These are phyloP conservation scores for Cantharellus cinnabarinus DNA, from an alignment of 768 basidiomycete genomes.

Conservation along the genomic window DNA sequence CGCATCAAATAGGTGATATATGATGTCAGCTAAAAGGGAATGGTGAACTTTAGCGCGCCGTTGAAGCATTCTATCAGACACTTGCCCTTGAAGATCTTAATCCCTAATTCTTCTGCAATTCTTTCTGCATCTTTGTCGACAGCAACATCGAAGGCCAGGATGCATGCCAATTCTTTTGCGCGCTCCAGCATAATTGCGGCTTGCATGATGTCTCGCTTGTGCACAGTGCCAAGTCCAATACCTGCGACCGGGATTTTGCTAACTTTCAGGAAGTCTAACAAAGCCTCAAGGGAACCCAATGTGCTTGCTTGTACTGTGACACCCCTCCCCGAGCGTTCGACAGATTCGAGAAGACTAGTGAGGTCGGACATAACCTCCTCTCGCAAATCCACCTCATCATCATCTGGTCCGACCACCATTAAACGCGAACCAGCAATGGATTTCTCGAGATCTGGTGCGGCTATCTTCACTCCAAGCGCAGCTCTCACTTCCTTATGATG, in stretches of 20 bases:
- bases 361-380: constrained; percentile 96
- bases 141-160: constrained; percentile 89
- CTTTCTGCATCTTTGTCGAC: constrained; percentile 87
- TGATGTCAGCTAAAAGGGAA: constrained; percentile 63
- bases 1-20: constrained; percentile 92
- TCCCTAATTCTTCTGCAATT: constrained; percentile 83
- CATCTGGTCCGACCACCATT: constrained; percentile 81
- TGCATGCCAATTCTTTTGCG: constrained; percentile 84
- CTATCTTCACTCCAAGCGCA: constrained; percentile 87
- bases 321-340: constrained; percentile 89
- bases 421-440: constrained; percentile 93
- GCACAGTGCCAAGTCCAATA: constrained; percentile 93
- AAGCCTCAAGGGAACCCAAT: constrained; percentile 86
- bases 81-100: constrained; percentile 82
- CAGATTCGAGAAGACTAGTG: constrained; percentile 65
- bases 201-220: constrained; percentile 89
- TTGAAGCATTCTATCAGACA: not conserved
- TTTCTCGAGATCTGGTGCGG: constrained; percentile 89
- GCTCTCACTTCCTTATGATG: constrained; percentile 97
- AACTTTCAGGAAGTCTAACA: constrained; percentile 82
- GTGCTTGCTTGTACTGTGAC: constrained; percentile 97
- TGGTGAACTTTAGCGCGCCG: not conserved
- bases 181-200: constrained; percentile 86
- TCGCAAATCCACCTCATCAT: constrained; percentile 85
- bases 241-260: constrained; percentile 96